phyloP scores from a whole-genome alignment of 495 filamentous ascomycete genomes.

The Copromyces sp. region DNA sequence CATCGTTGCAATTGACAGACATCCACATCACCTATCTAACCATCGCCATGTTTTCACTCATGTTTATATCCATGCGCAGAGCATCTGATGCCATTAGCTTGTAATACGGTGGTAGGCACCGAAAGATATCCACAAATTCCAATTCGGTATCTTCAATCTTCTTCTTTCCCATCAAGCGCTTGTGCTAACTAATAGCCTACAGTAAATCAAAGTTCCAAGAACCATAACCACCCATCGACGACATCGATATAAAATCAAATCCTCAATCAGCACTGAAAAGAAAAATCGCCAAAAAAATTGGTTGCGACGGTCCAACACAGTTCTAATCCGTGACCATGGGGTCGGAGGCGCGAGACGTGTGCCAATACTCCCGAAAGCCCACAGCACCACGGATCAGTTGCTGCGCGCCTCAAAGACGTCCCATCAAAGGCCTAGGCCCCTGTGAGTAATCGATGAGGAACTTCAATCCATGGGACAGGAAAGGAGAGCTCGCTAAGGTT shows the following conservation, averaged over 20 bases:
- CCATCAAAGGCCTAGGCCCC: not conserved
- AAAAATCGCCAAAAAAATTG: not conserved
- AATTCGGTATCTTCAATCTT: too few species aligned
- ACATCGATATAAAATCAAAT: not conserved
- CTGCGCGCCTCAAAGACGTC: not conserved
- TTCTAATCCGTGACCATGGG: not conserved
- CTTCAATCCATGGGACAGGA: not conserved
- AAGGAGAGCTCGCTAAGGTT: not conserved
- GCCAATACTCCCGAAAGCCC: not conserved
- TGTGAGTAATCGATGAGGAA: not conserved
- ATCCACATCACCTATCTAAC: too few species aligned
- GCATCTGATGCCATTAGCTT: too few species aligned
- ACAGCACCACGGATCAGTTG: not conserved
- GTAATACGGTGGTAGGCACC: too few species aligned
- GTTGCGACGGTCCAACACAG: not conserved
- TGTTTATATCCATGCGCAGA: too few species aligned
- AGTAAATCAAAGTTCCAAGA: too few species aligned
- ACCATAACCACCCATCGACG: not conserved
- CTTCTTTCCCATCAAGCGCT: too few species aligned
- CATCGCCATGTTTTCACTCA: too few species aligned
- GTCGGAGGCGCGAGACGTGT: not conserved
- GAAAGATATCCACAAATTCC: too few species aligned
- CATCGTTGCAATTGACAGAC: too few species aligned
- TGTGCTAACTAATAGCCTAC: too few species aligned
- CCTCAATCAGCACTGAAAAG: not conserved